Evolutionary conservation across 2,329 filamentous ascomycete genomes (phyloP).

Genomic region (Xylaria multiplex): DNA sequence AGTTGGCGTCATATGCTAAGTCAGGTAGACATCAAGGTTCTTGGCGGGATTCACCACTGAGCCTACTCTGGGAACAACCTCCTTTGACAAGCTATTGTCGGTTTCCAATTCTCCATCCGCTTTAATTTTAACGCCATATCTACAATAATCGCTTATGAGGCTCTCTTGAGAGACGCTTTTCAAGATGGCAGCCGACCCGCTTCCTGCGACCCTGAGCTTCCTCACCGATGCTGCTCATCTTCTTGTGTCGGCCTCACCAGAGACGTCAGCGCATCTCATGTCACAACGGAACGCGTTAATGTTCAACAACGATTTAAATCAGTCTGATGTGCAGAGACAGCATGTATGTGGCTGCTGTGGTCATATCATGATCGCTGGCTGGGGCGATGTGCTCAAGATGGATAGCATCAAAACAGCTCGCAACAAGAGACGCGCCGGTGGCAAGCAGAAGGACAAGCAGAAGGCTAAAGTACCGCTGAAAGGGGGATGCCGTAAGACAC

Average conservation of each 20-base stretch:
- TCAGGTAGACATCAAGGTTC: too few relatives aligned
- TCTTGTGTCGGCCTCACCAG: slow-evolving; percentile 61
- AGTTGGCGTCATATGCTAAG: too few relatives aligned
- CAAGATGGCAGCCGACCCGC: slow-evolving; percentile 41
- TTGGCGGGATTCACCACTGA: background rate
- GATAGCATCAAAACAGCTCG: slow-evolving; percentile 58
- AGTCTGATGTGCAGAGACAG: slow-evolving; percentile 61
- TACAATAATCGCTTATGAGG: background rate
- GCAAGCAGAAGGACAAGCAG: background rate
- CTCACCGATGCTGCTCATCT: slow-evolving; percentile 70
- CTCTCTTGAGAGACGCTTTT: background rate
- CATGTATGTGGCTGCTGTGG: slow-evolving; percentile 70
- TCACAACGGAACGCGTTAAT: slow-evolving; percentile 61
- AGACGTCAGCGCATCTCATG: slow-evolving; percentile 70
- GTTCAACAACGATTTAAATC: slow-evolving; percentile 56
- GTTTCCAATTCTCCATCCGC: background rate
- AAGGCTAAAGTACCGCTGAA: background rate
- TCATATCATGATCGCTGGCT: slow-evolving; percentile 66
- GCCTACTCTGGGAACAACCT: background rate
- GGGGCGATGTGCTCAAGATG: slow-evolving; percentile 55
- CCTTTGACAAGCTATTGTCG: background rate
- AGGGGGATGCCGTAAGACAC: slow-evolving; percentile 49
- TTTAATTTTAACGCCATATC: background rate
- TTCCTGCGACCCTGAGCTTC: slow-evolving; percentile 51
- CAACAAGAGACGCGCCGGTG: slow-evolving; percentile 47